A percentile compares a stretch with the other conserved stretches of the same genome.
phyloP scores from a whole-genome alignment of 2,329 filamentous ascomycete genomes.

The Colletotrichum navitas region DNA sequence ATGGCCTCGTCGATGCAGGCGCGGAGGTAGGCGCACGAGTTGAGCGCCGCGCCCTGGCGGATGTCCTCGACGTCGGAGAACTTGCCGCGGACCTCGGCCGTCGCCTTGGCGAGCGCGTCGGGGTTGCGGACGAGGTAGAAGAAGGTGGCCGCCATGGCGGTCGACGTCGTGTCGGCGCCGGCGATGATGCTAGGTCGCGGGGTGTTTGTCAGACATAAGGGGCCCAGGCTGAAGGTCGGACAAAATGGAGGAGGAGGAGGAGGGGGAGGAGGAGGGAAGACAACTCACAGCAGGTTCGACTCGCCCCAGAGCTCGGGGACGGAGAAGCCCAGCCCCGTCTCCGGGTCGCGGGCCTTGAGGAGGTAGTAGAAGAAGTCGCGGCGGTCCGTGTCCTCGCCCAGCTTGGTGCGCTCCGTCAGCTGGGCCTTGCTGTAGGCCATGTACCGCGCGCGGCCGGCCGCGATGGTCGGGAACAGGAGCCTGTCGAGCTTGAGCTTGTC shows the following conservation, averaged over 20 bases:
- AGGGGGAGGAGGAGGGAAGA: background rate
- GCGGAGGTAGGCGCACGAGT: constrained; percentile 68
- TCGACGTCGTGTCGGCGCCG: constrained; percentile 79
- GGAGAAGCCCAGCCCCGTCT: constrained; percentile 75
- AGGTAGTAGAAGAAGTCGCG: constrained; percentile 84
- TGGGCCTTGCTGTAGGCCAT: constrained; percentile 79
- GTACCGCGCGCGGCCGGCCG: constrained; percentile 75
- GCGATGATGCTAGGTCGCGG: constrained; percentile 69
- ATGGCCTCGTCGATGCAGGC: constrained; percentile 76
- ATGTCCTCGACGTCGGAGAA: constrained; percentile 69
- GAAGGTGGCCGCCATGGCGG: constrained; percentile 72
- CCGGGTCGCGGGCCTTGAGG: constrained; percentile 77
- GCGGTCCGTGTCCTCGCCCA: constrained; percentile 74
- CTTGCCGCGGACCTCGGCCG: constrained; percentile 63
- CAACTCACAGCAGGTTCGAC: constrained; percentile 72
- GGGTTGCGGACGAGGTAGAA: constrained; percentile 72
- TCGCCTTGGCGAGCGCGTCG: constrained; percentile 59
- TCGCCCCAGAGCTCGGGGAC: constrained; percentile 78
- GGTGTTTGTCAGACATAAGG: background rate
- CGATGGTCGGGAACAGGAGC: constrained; percentile 75
- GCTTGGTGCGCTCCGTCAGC: constrained; percentile 73
- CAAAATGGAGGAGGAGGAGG: too few species aligned
- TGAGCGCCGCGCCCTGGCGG: constrained; percentile 62
- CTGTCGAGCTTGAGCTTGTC: constrained; percentile 76
- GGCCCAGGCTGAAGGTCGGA: too few species aligned